Percentiles rank a stretch among this genome's conserved stretches.
phyloP scores from a whole-genome alignment of 306 rosid genomes.

The apple (Malus domestica) region ASM211411v1 NC_041803.1:19033501-19034000 shows the following conservation, averaged over 20 bases:
- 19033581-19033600: constrained; percentile 95
- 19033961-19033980: neutral
- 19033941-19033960: neutral
- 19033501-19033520: neutral
- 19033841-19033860: constrained; percentile 94
- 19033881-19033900: constrained; percentile 78
- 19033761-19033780: neutral
- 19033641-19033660: constrained; percentile 91
- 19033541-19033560: constrained; percentile 74
- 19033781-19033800: neutral
- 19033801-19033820: constrained; percentile 95
- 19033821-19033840: constrained; percentile 95
- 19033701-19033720: neutral
- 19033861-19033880: constrained; percentile 92
- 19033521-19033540: constrained; percentile 28
- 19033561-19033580: constrained; percentile 84
- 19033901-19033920: constrained; percentile 52
- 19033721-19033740: neutral
- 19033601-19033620: constrained; percentile 88
- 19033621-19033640: constrained; percentile 77
- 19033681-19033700: neutral
- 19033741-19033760: neutral
- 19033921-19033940: constrained; percentile 10
- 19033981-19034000: neutral
- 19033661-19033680: constrained; percentile 4